These are phyloP conservation scores for Naganishia liquefaciens DNA, from an alignment of 1,284 basidiomycete species.

Conservation along the genomic window DNA sequence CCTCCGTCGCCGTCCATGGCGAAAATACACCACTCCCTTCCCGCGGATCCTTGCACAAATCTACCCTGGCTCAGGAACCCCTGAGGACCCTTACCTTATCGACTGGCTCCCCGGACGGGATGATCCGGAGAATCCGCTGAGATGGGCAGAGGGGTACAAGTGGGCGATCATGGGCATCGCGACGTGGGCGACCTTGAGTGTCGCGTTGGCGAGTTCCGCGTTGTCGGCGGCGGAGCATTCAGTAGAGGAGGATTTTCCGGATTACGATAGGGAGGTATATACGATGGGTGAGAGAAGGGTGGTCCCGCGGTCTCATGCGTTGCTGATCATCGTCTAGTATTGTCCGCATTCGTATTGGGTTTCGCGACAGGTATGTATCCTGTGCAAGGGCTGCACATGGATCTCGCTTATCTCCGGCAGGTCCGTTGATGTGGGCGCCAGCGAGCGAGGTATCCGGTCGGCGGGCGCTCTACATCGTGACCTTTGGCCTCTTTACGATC, in stretches of 20 bases:
- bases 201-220: slow-evolving; percentile 38
- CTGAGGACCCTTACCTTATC: slow-evolving; percentile 52
- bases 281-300: slow-evolving; percentile 27
- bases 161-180: slow-evolving; percentile 40
- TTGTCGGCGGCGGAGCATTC: slow-evolving; percentile 38
- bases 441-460: slow-evolving; percentile 45
- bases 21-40: slow-evolving; percentile 49
- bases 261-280: slow-evolving; percentile 35
- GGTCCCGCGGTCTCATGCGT: not conserved
- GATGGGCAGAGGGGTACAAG: slow-evolving; percentile 41
- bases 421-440: slow-evolving; percentile 42
- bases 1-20: slow-evolving; percentile 44
- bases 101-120: slow-evolving; percentile 43
- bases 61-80: slow-evolving; percentile 52
- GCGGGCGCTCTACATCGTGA: slow-evolving; percentile 50
- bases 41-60: slow-evolving; percentile 46
- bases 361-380: slow-evolving; percentile 23
- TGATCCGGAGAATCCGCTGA: slow-evolving; percentile 45
- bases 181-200: slow-evolving; percentile 38
- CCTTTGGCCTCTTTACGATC: slow-evolving; percentile 51
- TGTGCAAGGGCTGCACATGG: not conserved
- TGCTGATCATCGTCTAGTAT: slow-evolving; percentile 22
- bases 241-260: slow-evolving; percentile 33
- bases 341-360: slow-evolving; percentile 37
- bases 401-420: not conserved